phyloP scores from a whole-genome alignment of 495 filamentous ascomycete genomes.

The Margaritispora aquatica region DNA sequence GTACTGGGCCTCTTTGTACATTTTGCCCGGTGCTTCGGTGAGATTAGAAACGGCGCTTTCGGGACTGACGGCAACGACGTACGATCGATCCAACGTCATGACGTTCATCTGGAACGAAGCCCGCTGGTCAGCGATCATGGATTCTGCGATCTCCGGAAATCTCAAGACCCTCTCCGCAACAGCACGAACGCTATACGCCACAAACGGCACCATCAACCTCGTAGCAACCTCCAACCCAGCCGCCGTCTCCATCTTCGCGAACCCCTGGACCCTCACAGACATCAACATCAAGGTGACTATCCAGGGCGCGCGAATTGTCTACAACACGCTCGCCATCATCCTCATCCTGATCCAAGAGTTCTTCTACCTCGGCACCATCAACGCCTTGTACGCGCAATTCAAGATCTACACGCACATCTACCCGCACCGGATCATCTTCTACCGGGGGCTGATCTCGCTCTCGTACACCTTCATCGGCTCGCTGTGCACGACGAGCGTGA shows the following conservation, averaged over 20 bases:
- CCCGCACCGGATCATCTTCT: conserved; percentile 35
- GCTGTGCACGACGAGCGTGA: conserved; percentile 36
- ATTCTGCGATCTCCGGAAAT: conserved; percentile 26
- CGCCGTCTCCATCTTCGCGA: conserved; percentile 31
- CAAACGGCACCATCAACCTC: conserved; percentile 28
- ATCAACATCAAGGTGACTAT: conserved; percentile 39
- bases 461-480: conserved; percentile 41
- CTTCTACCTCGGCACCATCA: conserved; percentile 42
- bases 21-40: conserved; percentile 30
- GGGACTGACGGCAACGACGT: conserved; percentile 25
- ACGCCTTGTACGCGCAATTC: conserved; percentile 37
- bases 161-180: conserved; percentile 28
- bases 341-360: conserved; percentile 46
- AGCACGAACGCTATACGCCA: conserved; percentile 31
- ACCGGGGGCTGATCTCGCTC: conserved; percentile 33
- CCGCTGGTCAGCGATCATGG: conserved; percentile 38
- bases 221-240: conserved; percentile 24
- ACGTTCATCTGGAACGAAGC: conserved; percentile 46
- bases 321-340: conserved; percentile 47
- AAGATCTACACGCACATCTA: conserved; percentile 34
- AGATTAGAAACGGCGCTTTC: conserved; percentile 31
- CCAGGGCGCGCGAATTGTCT: conserved; percentile 43
- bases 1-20: conserved; percentile 44
- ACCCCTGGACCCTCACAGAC: conserved; percentile 35
- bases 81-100: conserved; percentile 35